Evolutionary conservation across 2,329 filamentous ascomycete species (phyloP), one percentile per base, ranked within the genome.

Genomic region (Cytospora mali): DNA sequence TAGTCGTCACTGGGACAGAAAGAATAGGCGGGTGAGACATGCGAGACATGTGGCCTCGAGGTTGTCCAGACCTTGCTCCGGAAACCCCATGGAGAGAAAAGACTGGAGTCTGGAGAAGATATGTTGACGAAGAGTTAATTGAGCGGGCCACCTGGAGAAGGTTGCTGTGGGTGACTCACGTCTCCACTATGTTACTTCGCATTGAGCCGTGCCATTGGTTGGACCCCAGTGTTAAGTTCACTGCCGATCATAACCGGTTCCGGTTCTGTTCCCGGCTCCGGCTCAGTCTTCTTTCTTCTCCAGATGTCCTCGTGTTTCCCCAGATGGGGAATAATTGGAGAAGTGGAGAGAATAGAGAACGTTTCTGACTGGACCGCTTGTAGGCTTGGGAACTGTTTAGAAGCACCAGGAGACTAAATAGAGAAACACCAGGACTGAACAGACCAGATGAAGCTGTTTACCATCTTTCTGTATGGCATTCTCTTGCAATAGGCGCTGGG

Each of bases 101-200:
- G 49, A 54, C 29, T 63, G 61, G 61, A 63, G 51, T 63, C 56
- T 60, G 61, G 56, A 35, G 55, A 48, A 60, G 61, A 52, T 55
- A 56, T 60, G 56, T 42, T 53, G 48, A 35, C 42, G 29, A 46
- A 25, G 23, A 56, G 25, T 48, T n/a, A n/a, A n/a, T n/a, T n/a
- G n/a, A n/a, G n/a, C n/a, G n/a, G n/a, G n/a, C n/a, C n/a, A n/a
- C n/a, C n/a, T n/a, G n/a, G 49, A 59, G 57, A 33, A n/a, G n/a
- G n/a, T n/a, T n/a, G n/a, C n/a, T 31, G 57, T 31, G 57, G 57
- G 31, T 55, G 49, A 21, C n/a, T 28, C 28, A 5, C 6, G 49
- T 29, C 23, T 42, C 56, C 51, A 51, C 50, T 51, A 29, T 55
- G 61, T 46, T 42, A 31, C 51, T n/a, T n/a, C n/a, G n/a, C n/a